Percentiles rank a stretch among this genome's conserved stretches.
Conservation (phyloP, 768 basidiomycete genomes). For the Collybia mongolica region DNA sequence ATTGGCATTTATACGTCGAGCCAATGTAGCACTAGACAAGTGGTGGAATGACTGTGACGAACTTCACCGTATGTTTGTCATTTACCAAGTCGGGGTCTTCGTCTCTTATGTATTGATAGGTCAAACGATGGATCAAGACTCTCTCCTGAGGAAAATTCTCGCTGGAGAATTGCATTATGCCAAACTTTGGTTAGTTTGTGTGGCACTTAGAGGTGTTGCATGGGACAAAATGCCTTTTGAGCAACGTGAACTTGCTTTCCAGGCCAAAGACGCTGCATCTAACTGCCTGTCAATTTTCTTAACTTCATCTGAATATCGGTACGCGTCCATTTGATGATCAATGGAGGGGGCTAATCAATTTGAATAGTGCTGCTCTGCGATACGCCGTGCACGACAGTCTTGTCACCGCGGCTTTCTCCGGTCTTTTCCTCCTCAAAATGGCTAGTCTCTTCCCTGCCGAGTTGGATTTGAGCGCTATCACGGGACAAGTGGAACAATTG, state of each 20-base stretch:
- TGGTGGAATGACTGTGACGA: conserved; percentile 92
- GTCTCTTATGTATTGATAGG: conserved; percentile 36
- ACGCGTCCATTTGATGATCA: conserved; percentile 12
- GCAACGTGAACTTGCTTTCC: conserved; percentile 92
- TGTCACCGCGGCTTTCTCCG: conserved; percentile 89
- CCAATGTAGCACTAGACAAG: conserved; percentile 82
- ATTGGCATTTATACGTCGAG: conserved; percentile 82
- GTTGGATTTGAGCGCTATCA: conserved; percentile 74
- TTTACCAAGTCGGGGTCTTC: conserved; percentile 1
- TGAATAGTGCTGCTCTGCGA: conserved; percentile 73
- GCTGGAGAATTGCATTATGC: conserved; percentile 89
- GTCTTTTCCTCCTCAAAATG: conserved; percentile 91
- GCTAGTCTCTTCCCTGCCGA: conserved; percentile 89
- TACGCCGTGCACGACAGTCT: conserved; percentile 94
- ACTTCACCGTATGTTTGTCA: conserved; percentile 62
- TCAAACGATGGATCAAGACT: conserved; percentile 81
- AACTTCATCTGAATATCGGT: conserved; percentile 80
- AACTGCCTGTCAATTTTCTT: conserved; percentile 85
- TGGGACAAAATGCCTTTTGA: conserved; percentile 98
- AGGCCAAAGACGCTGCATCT: conserved; percentile 91
- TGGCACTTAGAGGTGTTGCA: conserved; percentile 85
- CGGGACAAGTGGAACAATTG: conserved; percentile 85
- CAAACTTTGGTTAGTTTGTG: conserved; percentile 93
- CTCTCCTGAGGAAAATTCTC: conserved; percentile 83
- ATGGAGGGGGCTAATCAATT: conserved; percentile 1